Base-by-base conservation (phyloP, 2,329 filamentous ascomycete genomes). In the Clarireedia paspali region DNA sequence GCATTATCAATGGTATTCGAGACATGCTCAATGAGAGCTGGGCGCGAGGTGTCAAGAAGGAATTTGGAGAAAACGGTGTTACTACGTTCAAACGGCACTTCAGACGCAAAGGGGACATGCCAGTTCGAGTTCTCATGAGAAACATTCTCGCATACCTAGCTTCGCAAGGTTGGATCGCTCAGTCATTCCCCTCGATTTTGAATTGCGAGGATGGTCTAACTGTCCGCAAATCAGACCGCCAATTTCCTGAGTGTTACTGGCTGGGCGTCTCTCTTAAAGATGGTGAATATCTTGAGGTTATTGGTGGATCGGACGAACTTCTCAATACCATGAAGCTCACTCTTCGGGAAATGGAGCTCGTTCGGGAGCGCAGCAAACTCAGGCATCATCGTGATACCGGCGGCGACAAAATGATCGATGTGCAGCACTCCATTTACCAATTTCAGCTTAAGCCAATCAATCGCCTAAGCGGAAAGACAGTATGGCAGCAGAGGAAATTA, bases 221-320 rank as follows among this genome's bases (percentile, higher is more conserved):
- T 15, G 27, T 55, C 17, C 46, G 47, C 6, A 50, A 55, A 27
- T 40, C 17, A 9, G 4, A 20, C 5, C 24, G 44, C 6, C 17
- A 24, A 17, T n/a, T 55, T 5, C 53, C 53, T 24, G 39, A 55
- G 27, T 55, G 46, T 23, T 55, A 55, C 10, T 55, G 53, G 53
- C 47, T 55, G 12, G 53, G 38, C 12, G 3, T 55, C 2, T 5
- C 38, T 9, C 5, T 50, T 1, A 24, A 14, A 4, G 20, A 46
- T 15, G 40, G 20, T 5, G 20, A 10, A 10, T 24, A 44, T 4
- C n/a, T 55, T 6, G 10, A 42, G 23, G 10, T 55, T 30, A 4
- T 55, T 9, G 53, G 53, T 4, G 53, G 46, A 14, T 20, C 46
- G 30, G 46, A 50, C 26, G 53, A 55, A 20, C 47, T 55, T 10